Base-by-base conservation (phyloP, 2,329 filamentous ascomycete species). In the Diaporthe ampelina region DNA sequence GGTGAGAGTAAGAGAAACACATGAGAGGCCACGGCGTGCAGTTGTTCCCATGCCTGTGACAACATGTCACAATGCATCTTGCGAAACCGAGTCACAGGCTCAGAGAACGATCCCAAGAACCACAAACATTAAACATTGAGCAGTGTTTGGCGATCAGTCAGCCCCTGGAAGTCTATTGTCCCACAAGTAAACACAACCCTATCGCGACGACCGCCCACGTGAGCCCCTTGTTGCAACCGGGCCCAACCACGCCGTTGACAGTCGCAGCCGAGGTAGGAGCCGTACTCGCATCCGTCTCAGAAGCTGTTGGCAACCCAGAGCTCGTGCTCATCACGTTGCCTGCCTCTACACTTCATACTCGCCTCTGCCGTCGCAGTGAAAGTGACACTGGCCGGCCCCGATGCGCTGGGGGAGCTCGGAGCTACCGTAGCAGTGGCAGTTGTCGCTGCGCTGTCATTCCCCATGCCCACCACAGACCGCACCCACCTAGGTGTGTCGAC, bases 141-240 rank as follows among this genome's bases (percentile, higher is more conserved):
- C 26, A 61, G 26, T 67, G 61, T 50, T 24, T 67, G 43, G 3
- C 61, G 26, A 48, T 67, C 61, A 35, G 43, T 67, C 26, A 50
- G 24, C 61, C 61, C 61, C 61, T 50, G 45, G 45, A 40, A 54
- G 29, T 52, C 45, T 52, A 67, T 37, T 40, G 45, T n/a, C 61
- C 43, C 17, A 21, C 61, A 52, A 37, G 29, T 19, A 67, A 67
- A 67, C 61, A 67, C 29, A 50, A 37, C 45, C 45, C 61, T 4
- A 67, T 52, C 61, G 52, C 52, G 29, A 35, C 45, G 24, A 48
- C 29, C 21, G 24, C 24, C 61, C 45, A 52, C 6, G 24, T 4
- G 21, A 67, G 29, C 43, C 29, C 61, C 29, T 52, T n/a, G 9
- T 19, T n/a, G 29, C 32, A 17, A 67, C 61, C 37, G 29, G 37